These are phyloP conservation scores for Hypoxylon sp. DNA, from an alignment of 2,329 filamentous ascomycete genomes.

Conservation along the genomic window DNA sequence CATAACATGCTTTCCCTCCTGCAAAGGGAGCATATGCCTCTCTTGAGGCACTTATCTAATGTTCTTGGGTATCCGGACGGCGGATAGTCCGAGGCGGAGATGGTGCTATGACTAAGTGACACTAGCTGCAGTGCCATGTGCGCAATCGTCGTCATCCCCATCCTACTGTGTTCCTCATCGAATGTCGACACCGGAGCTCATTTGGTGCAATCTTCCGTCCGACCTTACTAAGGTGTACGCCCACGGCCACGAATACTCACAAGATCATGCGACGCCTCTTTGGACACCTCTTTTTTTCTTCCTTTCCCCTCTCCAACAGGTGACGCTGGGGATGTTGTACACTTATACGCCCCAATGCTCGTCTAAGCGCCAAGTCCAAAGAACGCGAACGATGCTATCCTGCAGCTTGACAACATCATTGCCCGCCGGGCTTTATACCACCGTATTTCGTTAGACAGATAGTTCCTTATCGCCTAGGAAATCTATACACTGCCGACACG, in stretches of 20 bases:
- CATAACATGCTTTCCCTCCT: background rate
- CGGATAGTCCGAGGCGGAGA: constrained; percentile 43
- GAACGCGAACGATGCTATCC: constrained; percentile 29
- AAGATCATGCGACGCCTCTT: constrained; percentile 24
- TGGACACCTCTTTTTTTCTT: background rate
- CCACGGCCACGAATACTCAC: constrained; percentile 8
- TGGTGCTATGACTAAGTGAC: constrained; percentile 36
- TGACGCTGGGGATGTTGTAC: constrained; percentile 1
- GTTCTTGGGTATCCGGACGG: constrained; percentile 31
- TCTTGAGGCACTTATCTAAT: background rate
- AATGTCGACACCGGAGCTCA: constrained; percentile 38
- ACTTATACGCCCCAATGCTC: constrained; percentile 11
- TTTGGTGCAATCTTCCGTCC: constrained; percentile 37
- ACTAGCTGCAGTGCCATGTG: constrained; percentile 41
- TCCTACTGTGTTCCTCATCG: constrained; percentile 18
- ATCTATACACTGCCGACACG: background rate
- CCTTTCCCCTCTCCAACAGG: background rate
- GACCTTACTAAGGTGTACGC: constrained; percentile 32
- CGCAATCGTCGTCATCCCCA: constrained; percentile 41
- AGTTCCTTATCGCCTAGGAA: constrained; percentile 15
- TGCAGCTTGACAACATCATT: constrained; percentile 14
- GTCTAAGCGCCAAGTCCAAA: constrained; percentile 27
- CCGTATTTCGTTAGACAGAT: constrained; percentile 17
- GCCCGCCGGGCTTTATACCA: constrained; percentile 15
- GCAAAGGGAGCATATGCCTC: background rate